Percentiles rank a stretch among this genome's conserved stretches.
These are phyloP conservation scores for Diaporthe sp. DNA, from an alignment of 2,329 filamentous ascomycete genomes.

Conservation along the genomic window DNA sequence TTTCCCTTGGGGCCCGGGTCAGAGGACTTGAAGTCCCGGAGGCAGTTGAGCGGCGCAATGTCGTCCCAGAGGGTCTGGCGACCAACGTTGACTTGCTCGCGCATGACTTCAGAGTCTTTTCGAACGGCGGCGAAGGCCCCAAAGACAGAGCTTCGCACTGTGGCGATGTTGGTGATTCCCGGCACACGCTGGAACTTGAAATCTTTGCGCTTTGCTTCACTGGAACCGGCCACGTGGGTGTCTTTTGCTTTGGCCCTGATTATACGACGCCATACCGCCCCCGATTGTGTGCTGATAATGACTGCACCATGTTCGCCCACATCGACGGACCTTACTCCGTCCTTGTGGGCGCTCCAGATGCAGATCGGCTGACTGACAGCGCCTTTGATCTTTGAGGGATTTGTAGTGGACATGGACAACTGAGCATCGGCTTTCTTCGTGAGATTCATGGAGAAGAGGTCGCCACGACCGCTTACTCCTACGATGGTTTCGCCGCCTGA, in stretches of 20 bases:
- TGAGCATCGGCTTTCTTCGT: slow-evolving; percentile 73
- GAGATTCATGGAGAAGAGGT: slow-evolving; percentile 87
- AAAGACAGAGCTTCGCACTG: slow-evolving; percentile 87
- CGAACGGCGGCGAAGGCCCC: slow-evolving; percentile 91
- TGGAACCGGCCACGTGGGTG: slow-evolving; percentile 55
- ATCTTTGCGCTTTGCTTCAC: slow-evolving; percentile 78
- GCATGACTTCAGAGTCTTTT: slow-evolving; percentile 84
- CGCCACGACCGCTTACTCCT: slow-evolving; percentile 84
- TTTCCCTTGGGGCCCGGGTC: slow-evolving; percentile 48
- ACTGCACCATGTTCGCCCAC: slow-evolving; percentile 95
- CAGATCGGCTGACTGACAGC: slow-evolving; percentile 82
- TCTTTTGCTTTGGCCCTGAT: slow-evolving; percentile 85
- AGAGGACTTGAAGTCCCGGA: slow-evolving; percentile 67
- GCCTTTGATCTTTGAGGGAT: slow-evolving; percentile 88
- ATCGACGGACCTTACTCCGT: slow-evolving; percentile 85
- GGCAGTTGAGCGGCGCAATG: slow-evolving; percentile 74
- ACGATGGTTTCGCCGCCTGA: slow-evolving; percentile 93
- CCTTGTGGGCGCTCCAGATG: slow-evolving; percentile 90
- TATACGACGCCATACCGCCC: slow-evolving; percentile 91
- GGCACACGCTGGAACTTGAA: slow-evolving; percentile 96
- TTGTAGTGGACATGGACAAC: slow-evolving; percentile 82
- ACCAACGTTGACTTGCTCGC: slow-evolving; percentile 73
- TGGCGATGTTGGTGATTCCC: slow-evolving; percentile 84
- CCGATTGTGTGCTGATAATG: slow-evolving; percentile 91
- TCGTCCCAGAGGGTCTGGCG: slow-evolving; percentile 80